These are phyloP conservation scores for Helminthosporium solani DNA, from an alignment of 2,329 filamentous ascomycete genomes.

Conservation along the genomic window DNA sequence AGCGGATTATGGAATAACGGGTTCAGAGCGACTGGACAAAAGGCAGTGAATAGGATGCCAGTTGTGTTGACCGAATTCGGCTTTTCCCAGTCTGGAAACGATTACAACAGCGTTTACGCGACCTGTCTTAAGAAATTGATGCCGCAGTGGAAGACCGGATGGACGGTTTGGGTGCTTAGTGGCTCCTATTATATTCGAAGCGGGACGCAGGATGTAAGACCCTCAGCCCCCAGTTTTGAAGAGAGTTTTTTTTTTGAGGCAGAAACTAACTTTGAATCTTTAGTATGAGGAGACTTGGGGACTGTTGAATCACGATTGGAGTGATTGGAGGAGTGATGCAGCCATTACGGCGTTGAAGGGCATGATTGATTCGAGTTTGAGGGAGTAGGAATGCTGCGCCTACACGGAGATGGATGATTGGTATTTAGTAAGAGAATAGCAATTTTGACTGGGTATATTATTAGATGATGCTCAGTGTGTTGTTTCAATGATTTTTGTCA, in stretches of 20 bases:
- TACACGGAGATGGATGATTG: too few species aligned
- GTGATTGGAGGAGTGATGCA: conserved; percentile 41
- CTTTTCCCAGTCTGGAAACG: conserved; percentile 47
- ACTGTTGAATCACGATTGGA: conserved; percentile 49
- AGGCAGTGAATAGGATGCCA: conserved; percentile 50
- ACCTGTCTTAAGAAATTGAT: conserved; percentile 56
- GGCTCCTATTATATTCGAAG: conserved; percentile 57
- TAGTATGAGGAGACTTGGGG: conserved; percentile 55
- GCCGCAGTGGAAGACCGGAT: conserved; percentile 58
- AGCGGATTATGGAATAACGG: conserved; percentile 53
- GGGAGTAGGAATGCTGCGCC: conserved; percentile 1
- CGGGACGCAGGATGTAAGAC: not conserved
- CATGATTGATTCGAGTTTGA: conserved; percentile 48
- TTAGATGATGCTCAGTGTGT: too few species aligned
- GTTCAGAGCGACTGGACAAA: conserved; percentile 53
- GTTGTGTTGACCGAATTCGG: conserved; percentile 63
- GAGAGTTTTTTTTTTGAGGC: not conserved
- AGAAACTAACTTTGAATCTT: not conserved
- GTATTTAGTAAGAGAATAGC: too few species aligned
- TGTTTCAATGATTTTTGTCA: too few species aligned
- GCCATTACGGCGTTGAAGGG: conserved; percentile 48
- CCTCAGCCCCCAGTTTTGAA: too few species aligned
- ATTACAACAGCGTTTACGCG: conserved; percentile 52
- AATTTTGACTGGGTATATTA: too few species aligned
- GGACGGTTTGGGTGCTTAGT: conserved; percentile 60